Evolutionary conservation across 345 rosid species (phyloP), one percentile per base, ranked within the genome.

Genomic region (Tarenaya hassleriana): DNA sequence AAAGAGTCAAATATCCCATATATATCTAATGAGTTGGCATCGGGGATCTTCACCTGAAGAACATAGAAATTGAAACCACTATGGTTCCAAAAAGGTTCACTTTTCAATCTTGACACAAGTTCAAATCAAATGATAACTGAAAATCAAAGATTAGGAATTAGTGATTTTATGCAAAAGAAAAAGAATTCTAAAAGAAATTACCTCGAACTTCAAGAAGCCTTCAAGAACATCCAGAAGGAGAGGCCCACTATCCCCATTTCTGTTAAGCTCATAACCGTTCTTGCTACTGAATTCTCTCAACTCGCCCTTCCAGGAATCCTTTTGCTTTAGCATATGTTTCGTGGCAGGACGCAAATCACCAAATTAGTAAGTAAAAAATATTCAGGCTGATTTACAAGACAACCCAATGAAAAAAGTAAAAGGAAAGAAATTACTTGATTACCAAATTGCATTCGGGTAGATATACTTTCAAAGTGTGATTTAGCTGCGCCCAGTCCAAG

Each of bases 391-490:
- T 45, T 16, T n/a, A n/a, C n/a, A n/a, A n/a, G n/a, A n/a, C n/a
- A n/a, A n/a, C n/a, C n/a, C n/a, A n/a, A n/a, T n/a, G n/a, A n/a
- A n/a, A n/a, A n/a, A n/a, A n/a, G n/a, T n/a, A n/a, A n/a, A n/a
- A n/a, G n/a, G n/a, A n/a, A n/a, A n/a, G n/a, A n/a, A n/a, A n/a
- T n/a, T n/a, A n/a, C n/a, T n/a, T 55, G 67, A 82, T 79, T 92
- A 92, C 98, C 98, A 88, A 74, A 81, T 92, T 92, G 69, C 95
- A 83, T 63, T 92, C 97, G 2, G 97, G 97, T 59, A 63, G 83
- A 81, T 81, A 92, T 21, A 92, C 95, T 75, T 85, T 88, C 50
- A 79, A 75, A 0, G 95, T 69, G 66, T 88, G 95, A 50, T 85
- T 88, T 9, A 92, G 91, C 32, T 92, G 86, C 0, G 96, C 98